Evolutionary conservation across 1,139 yeast species (phyloP), one percentile per base, ranked within the genome.

Genomic region (Casaregolazyma lundiana): DNA sequence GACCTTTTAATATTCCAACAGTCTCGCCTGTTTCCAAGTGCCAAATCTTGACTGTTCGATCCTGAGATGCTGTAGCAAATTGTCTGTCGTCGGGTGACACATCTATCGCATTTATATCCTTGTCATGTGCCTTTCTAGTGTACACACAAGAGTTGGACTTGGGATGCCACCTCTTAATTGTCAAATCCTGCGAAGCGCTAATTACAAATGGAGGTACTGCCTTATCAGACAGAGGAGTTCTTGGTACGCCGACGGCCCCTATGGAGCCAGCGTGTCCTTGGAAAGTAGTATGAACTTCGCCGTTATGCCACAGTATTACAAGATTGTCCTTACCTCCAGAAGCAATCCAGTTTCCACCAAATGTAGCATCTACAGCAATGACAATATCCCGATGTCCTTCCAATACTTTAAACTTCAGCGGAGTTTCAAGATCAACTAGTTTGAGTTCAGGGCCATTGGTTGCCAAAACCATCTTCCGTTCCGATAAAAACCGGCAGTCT

Each of bases 11-110:
- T 4, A 92, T 75, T 5, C 96, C 97, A 13, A 85, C 70, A 2
- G 84, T 78, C 65, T 92, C 97, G 46, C 98, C 97, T 11, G 78
- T 69, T 37, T 80, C 84, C 30, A 79, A 61, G 59, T 85, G 82
- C 97, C 97, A 94, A 4, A 92, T 70, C 64, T 94, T 92, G 52
- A 85, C 94, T 2, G 90, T 76, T 59, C 90, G 86, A 64, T 92
- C 99, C 64, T 86, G 95, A n/a, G 96, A 86, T 1, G 96, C 97
- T 3, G 97, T 84, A 1, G 96, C 97, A 60, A 92, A 81, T 51
- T 75, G 72, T 54, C 83, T 84, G 65, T 92, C 95, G 60, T 90
- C 89, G 9, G 97, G 96, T 5, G 97, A 76, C 2, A 92, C 73
- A 54, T 88, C 96, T 44, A 94, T 69, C 2, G 94, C 78, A 61